Evolutionary conservation across 371 early-diverging fungal genomes (phyloP), one percentile per base, ranked within the genome.

Genomic region (Saksenaea oblongispora): DNA sequence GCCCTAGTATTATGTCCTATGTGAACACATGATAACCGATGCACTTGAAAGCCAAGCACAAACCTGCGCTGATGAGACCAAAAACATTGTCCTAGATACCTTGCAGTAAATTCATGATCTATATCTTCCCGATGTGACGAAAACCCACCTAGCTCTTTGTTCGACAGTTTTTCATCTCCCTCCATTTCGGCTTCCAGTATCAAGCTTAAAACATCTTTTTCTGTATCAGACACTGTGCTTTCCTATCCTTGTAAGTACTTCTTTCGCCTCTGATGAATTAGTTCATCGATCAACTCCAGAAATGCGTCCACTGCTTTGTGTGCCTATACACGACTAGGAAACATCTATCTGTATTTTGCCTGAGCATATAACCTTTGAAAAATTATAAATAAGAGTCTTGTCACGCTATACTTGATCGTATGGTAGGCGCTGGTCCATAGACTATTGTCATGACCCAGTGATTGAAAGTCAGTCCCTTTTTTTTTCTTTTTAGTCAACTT

Each of bases 361-460:
- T 54, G 56, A 34, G 61, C 51, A 36, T 84, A 83, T n/a, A 84
- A 73, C 53, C 70, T 66, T 5, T 83, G 84, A 13, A 83, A 75
- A 63, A 81, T 57, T 18, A 73, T 66, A 66, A 75, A 81, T 3
- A 79, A 41, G 3, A 80, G 82, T 37, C 73, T 61, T 7, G 67
- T 59, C 9, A 59, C n/a, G 17, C 42, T 59, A 3, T 27, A 24
- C 7, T 61, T 47, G 15, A 70, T 26, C 3, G 18, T 44, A 54
- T 70, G 56, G 35, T 73, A 73, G 8, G 47, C 22, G 5, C 26
- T 24, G 5, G 53, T 42, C 67, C 67, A 70, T 2, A 36, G 34
- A 37, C 51, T 64, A 26, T 64, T 42, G 8, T 54, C 42, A 18
- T 59, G 39, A 5, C 15, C 36, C 3, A 64, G 42, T 1, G 73